A percentile compares a stretch with the other conserved stretches of the same genome.
Conservation (phyloP, 495 filamentous ascomycete genomes). For the Annulohypoxylon nitens region DNA sequence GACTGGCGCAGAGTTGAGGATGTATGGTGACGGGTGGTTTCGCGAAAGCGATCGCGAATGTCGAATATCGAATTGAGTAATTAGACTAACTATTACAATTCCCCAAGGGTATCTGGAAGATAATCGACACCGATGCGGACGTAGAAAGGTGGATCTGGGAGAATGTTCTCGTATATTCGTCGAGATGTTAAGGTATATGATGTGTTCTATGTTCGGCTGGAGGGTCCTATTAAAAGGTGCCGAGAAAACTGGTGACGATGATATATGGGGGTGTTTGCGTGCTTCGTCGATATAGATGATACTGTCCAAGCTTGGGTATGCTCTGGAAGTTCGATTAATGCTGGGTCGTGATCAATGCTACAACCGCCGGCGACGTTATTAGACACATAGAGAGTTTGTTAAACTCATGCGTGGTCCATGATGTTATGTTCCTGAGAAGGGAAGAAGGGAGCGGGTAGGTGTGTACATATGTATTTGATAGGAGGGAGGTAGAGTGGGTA, state of each 20-base stretch:
- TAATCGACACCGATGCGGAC: conserved; percentile 43
- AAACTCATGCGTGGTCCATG: conserved; percentile 43
- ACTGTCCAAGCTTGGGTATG: conserved; percentile 16
- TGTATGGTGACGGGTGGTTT: conserved; percentile 44
- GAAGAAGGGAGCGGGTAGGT: conserved; percentile 43
- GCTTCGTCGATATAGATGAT: conserved; percentile 31
- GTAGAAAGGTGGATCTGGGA: conserved; percentile 13
- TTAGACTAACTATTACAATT: conserved; percentile 1
- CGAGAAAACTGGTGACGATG: conserved; percentile 25
- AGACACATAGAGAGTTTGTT: conserved; percentile 36
- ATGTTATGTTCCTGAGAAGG: conserved; percentile 36
- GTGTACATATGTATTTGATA: conserved; percentile 54
- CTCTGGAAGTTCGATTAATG: conserved; percentile 37
- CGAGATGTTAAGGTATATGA: neutral
- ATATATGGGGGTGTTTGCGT: conserved; percentile 38
- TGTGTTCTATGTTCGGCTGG: neutral
- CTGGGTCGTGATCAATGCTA: conserved; percentile 44
- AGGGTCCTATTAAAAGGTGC: conserved; percentile 18
- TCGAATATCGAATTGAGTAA: conserved; percentile 45
- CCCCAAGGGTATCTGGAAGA: conserved; percentile 19
- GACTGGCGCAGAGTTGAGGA: conserved; percentile 34
- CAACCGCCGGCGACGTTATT: conserved; percentile 35
- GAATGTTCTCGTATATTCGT: conserved; percentile 33
- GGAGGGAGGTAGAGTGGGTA: conserved; percentile 50
- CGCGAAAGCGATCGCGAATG: conserved; percentile 48